A percentile compares a stretch with the other conserved stretches of the same genome.
These are phyloP conservation scores for Pythium phragmitis DNA, from an alignment of 352 stramenopile species.

Conservation along the genomic window DNA sequence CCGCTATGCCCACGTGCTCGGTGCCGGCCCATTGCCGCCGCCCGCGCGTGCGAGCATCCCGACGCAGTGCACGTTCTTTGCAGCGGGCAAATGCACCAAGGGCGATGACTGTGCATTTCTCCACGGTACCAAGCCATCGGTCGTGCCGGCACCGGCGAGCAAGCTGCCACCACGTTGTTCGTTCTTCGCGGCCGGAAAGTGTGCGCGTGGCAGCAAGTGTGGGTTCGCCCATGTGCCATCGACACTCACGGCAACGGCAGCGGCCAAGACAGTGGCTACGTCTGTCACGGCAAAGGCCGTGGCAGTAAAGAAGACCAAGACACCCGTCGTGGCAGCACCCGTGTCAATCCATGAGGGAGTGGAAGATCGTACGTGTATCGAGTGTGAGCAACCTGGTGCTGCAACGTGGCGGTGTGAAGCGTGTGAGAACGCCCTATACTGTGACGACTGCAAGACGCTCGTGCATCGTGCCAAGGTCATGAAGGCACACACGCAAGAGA, in stretches of 20 bases:
- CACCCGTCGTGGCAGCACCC: background rate
- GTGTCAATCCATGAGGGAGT: background rate
- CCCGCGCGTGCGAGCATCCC: constrained; percentile 22
- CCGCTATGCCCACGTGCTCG: constrained; percentile 46
- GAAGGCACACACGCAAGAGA: constrained; percentile 46
- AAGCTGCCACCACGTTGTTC: constrained; percentile 33
- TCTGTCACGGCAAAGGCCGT: background rate
- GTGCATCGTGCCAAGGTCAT: constrained; percentile 70
- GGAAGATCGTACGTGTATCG: constrained; percentile 46
- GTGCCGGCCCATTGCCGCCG: constrained; percentile 18
- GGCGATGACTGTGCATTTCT: constrained; percentile 51
- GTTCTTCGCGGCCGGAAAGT: constrained; percentile 53
- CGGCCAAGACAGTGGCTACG: background rate
- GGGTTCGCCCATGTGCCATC: constrained; percentile 39
- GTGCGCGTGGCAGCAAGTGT: constrained; percentile 52
- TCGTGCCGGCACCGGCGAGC: constrained; percentile 12
- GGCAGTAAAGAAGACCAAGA: background rate
- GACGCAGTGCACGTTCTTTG: constrained; percentile 46
- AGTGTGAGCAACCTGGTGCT: constrained; percentile 51
- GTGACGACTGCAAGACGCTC: constrained; percentile 50
- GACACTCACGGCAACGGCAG: background rate
- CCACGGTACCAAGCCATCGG: constrained; percentile 28
- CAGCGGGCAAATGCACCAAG: constrained; percentile 47
- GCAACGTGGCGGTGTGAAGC: constrained; percentile 52
- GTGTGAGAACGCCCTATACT: constrained; percentile 67